phyloP scores from a whole-genome alignment of 1,284 basidiomycete genomes.

The Fomitiporia mediterranea region DNA sequence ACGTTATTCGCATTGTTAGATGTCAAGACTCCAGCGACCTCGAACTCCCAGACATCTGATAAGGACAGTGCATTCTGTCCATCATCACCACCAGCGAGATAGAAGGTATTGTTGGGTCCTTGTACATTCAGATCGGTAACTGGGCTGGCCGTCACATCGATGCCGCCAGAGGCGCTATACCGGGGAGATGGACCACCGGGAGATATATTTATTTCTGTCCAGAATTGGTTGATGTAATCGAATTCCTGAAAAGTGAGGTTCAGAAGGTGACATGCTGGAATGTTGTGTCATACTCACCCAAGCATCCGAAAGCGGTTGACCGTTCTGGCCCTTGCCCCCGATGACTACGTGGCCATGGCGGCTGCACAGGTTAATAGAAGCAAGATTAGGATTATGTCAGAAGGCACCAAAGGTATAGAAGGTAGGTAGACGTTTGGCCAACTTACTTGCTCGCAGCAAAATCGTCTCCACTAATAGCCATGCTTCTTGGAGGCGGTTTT shows the following conservation, averaged over 20 bases:
- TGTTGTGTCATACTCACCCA: conserved; percentile 48
- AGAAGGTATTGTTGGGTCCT: conserved; percentile 62
- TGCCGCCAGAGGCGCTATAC: conserved; percentile 68
- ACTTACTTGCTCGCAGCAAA: conserved; percentile 75
- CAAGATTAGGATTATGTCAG: conserved; percentile 16
- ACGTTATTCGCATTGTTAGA: conserved; percentile 48
- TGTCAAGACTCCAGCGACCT: conserved; percentile 62
- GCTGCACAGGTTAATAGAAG: conserved; percentile 32
- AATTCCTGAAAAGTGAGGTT: conserved; percentile 48
- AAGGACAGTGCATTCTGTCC: conserved; percentile 41
- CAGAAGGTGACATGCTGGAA: not conserved
- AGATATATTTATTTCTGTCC: conserved; percentile 53
- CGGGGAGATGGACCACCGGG: conserved; percentile 52
- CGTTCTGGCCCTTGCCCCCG: conserved; percentile 55
- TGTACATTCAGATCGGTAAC: conserved; percentile 41
- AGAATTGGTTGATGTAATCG: conserved; percentile 69
- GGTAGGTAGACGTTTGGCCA: not conserved
- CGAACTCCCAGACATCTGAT: conserved; percentile 63
- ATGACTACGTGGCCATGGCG: conserved; percentile 67
- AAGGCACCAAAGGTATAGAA: conserved; percentile 12
- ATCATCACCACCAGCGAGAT: conserved; percentile 61
- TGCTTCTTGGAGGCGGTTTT: conserved; percentile 58
- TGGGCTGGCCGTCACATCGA: conserved; percentile 46
- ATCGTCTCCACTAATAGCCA: conserved; percentile 58
- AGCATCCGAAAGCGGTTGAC: conserved; percentile 53